Evolutionary conservation across 1,284 basidiomycete genomes (phyloP).

Genomic region (Tilletia caries): DNA sequence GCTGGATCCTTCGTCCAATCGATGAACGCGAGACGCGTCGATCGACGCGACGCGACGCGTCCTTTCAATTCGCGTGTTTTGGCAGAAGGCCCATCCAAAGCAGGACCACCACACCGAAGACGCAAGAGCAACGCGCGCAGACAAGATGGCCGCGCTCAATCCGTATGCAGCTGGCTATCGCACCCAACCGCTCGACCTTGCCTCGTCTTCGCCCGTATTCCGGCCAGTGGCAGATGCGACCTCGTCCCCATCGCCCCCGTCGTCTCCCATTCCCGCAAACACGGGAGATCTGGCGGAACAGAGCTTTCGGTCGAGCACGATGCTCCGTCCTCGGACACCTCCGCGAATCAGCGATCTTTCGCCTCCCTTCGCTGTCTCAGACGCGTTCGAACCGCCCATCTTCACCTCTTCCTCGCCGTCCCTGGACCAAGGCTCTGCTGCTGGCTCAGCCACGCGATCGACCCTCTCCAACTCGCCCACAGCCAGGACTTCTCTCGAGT

Average conservation of each 20-base stretch:
- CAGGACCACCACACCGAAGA: too few species aligned
- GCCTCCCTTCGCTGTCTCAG: background rate
- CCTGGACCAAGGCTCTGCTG: background rate
- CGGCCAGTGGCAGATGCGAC: background rate
- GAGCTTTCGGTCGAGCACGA: too few species aligned
- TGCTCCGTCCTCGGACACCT: too few species aligned
- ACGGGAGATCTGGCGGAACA: too few species aligned
- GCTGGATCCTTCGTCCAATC: too few species aligned
- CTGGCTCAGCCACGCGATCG: background rate
- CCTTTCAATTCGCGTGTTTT: too few species aligned
- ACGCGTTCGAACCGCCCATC: constrained; percentile 4
- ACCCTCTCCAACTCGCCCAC: background rate
- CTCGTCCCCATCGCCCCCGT: background rate
- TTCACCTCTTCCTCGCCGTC: constrained; percentile 6
- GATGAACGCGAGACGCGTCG: too few species aligned
- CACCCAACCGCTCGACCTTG: background rate
- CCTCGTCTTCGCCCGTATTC: background rate
- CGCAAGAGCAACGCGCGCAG: too few species aligned
- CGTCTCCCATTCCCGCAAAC: background rate
- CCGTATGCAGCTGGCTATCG: background rate
- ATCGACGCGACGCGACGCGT: too few species aligned
- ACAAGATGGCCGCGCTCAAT: background rate
- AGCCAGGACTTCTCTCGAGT: background rate
- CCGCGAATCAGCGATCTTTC: too few species aligned
- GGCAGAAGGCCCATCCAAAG: too few species aligned